A percentile compares a stretch with the other conserved stretches of the same genome.
These are phyloP conservation scores for Kwoniella sp. DNA, from an alignment of 768 basidiomycete genomes.

Conservation along the genomic window DNA sequence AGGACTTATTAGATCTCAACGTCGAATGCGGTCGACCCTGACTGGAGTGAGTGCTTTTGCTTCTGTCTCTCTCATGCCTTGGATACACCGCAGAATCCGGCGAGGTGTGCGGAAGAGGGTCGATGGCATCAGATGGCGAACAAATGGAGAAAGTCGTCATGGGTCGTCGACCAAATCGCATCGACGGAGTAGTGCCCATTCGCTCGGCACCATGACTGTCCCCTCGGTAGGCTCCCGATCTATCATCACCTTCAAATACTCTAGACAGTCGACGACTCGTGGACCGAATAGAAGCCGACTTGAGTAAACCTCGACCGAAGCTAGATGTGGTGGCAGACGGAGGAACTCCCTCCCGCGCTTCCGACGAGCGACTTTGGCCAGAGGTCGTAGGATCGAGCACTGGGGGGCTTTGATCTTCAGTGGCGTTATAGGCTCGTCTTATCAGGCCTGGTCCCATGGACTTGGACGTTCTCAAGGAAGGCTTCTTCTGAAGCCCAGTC, in stretches of 20 bases:
- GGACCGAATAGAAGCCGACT: slow-evolving; percentile 16
- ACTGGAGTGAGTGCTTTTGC: not conserved
- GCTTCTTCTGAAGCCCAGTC: not conserved
- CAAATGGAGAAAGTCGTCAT: slow-evolving; percentile 31
- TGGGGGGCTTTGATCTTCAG: not conserved
- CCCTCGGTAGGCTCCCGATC: not conserved
- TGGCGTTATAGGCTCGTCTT: slow-evolving; percentile 18
- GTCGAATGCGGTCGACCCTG: slow-evolving; percentile 1
- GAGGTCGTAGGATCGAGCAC: slow-evolving; percentile 4
- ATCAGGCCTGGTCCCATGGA: slow-evolving; percentile 18
- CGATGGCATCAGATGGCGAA: slow-evolving; percentile 39
- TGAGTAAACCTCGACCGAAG: slow-evolving; percentile 1
- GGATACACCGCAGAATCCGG: not conserved
- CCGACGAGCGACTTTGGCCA: not conserved
- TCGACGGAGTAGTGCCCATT: slow-evolving; percentile 14
- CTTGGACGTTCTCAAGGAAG: slow-evolving; percentile 11
- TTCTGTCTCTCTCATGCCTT: not conserved
- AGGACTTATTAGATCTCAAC: slow-evolving; percentile 19
- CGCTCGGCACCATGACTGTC: slow-evolving; percentile 4
- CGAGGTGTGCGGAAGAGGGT: slow-evolving; percentile 26
- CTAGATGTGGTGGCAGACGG: not conserved
- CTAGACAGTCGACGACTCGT: slow-evolving; percentile 4
- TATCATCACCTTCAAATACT: slow-evolving; percentile 1
- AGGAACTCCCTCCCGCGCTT: not conserved
- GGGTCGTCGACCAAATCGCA: slow-evolving; percentile 11